Evolutionary conservation across 208 protist genomes (phyloP), one percentile per base, ranked within the genome.

Genomic region (Crithidia sp.): DNA sequence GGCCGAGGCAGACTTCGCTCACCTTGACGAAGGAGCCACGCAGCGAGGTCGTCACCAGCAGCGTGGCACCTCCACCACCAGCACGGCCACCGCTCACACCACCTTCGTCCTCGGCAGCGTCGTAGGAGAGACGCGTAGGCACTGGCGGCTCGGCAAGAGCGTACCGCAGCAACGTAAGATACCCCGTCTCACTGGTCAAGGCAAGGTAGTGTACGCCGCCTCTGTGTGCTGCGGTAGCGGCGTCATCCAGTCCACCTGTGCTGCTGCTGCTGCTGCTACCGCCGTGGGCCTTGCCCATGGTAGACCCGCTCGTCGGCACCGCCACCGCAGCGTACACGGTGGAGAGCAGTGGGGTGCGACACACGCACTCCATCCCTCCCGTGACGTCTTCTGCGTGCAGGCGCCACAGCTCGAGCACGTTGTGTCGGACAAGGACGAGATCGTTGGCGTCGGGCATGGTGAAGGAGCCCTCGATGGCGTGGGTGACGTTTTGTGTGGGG

Each of bases 1-100:
- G 98, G 41, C 98, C 98, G 58, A 98, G 98, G 19, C 91, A 97
- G 59, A 99, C 96, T 62, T 96, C 81, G 81, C 99, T 99, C 53
- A 99, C 92, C 56, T 93, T 90, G 52, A 98, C 90, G 64, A 99
- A 99, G 17, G 53, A n/a, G 54, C 82, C 84, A 9, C 79, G 76
- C 47, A 96, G 81, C 4, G 88, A 93, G 7, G 86, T 88, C 5
- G 83, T 83, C 54, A 91, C 79, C 2, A 79, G 57, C 65, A 82
- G 61, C 43, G 71, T 79, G 4, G 65, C 54, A 13, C 53, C 71
- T 2, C 28, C 19, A 59, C 50, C 57, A 40, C 45, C 53, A 41
- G 0, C 10, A 19, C 40, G 52, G 36, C 49, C 57, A 55, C 40
- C 54, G 16, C 16, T 40, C 6, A 16, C 58, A 41, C 63, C 55